phyloP scores from a whole-genome alignment of 345 rosid genomes.

The Adansonia digitata region DNA sequence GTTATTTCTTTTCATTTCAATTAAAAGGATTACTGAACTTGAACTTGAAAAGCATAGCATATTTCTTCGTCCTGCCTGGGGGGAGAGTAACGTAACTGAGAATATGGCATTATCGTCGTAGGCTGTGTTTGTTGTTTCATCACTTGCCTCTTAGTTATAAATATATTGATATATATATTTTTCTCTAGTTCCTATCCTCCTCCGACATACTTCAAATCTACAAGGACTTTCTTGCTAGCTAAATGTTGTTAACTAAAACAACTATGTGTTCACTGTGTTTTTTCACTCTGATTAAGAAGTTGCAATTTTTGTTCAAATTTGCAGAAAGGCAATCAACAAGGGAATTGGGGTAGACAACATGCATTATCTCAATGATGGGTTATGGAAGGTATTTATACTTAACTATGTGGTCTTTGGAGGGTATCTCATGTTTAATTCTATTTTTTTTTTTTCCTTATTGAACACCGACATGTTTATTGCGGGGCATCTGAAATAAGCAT shows the following conservation, averaged over 20 bases:
- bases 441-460: neutral
- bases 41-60: neutral
- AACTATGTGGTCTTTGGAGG: conserved; percentile 65
- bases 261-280: neutral
- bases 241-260: neutral
- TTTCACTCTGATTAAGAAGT: neutral
- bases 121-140: neutral
- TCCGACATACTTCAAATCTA: neutral
- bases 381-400: conserved; percentile 76
- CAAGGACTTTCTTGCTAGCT: neutral
- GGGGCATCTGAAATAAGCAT: no score
- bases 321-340: conserved; percentile 81
- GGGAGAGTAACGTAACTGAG: neutral
- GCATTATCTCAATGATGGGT: conserved; percentile 99
- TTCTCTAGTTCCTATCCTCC: neutral
- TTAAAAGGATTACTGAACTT: neutral
- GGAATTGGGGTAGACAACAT: conserved; percentile 97
- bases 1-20: conserved; percentile 26
- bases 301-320: conserved; percentile 13
- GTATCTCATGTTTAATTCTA: conserved; percentile 4
- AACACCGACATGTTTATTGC: neutral
- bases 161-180: neutral
- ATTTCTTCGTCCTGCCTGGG: neutral
- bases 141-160: neutral
- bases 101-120: neutral